Base-by-base conservation (phyloP, 2,329 filamentous ascomycete species). In the Pseudogymnoascus sp. region DNA sequence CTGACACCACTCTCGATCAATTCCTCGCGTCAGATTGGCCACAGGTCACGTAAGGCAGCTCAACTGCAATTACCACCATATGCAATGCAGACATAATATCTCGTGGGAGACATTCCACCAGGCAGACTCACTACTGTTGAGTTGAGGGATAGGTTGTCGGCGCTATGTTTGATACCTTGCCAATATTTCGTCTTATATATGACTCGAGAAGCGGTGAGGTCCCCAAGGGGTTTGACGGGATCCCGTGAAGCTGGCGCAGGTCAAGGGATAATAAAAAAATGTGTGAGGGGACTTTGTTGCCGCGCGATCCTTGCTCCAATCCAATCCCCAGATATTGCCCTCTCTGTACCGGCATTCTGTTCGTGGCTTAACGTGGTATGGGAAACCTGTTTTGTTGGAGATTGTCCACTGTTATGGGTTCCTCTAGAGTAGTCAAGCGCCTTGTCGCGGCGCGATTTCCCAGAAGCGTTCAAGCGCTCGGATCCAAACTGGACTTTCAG, bases 231-330 rank as follows among this genome's bases (percentile, higher is more conserved):
- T 28, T 52, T 52, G 15, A 52, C 19, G 45, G 23, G 26, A 52
- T 45, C 45, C 45, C 45, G 13, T 52, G 45, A 30, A 48, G 26
- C 26, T 10, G 41, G n/a, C 5, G 41, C 9, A 48, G 41, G n/a
- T 48, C 41, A 15, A 18, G 41, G 4, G 12, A 48, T 21, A 48
- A 48, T 28, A 10, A 48, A 41, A 48, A 48, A 48, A 10, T 48
- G 12, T 30, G 26, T 52, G 26, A 28, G 26, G 45, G 45, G 15
- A 30, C 23, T 19, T 18, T 52, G 45, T 52, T 52, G 45, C 45
- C 26, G 45, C 45, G 26, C 45, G 45, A 52, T 52, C 45, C 45
- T 52, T 52, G 45, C 45, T 52, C 45, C 45, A 52, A 52, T 52
- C 26, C 45, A 26, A 52, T 52, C 45, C 45, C 45, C 45, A 52